Base-by-base conservation (phyloP, 805 yeast genomes). In the Isabelozyma gotoi region DNA sequence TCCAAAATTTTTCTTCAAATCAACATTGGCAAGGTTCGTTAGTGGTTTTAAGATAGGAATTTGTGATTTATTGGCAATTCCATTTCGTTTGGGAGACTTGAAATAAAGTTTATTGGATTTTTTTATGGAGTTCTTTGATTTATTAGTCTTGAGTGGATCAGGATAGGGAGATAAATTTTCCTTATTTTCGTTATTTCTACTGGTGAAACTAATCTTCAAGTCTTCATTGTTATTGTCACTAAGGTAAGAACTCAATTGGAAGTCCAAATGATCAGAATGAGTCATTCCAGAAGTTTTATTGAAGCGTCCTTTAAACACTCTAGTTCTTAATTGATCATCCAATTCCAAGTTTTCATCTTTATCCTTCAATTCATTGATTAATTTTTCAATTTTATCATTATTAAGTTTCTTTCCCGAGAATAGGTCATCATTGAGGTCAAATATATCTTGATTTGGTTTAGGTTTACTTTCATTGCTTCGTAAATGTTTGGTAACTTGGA, bases 341-440 rank as follows among this genome's bases (percentile, higher is more conserved):
- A 66, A 39, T 39, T 63, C 70, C 41, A 48, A 63, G 45, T 53
- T 56, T 21, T 48, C 44, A 37, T 56, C 55, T 21, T 57, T 60
- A 31, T 68, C 53, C 7, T 63, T 62, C 42, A 74, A 54, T 41
- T 65, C 57, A 33, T 53, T 47, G 18, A 72, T 58, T 48, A 73
- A 57, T 42, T 67, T 68, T 27, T 64, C 68, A 33, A 72, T 59
- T 45, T 71, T 72, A 47, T 62, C 57, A 42, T 68, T 67, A 35
- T 59, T 57, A 21, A 69, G 52, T 44, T 59, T 40, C 33, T 53
- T 50, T 8, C 51, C 54, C 20, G 42, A 39, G 21, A 52, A 46
- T 21, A 55, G 44, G 31, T 46, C 57, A 17, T 51, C 54, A 21
- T 51, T 52, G 40, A 29, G 33, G 34, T 33, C 39, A 17, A 34